phyloP scores from a whole-genome alignment of 345 rosid genomes.

The Moricandia arvensis region DNA sequence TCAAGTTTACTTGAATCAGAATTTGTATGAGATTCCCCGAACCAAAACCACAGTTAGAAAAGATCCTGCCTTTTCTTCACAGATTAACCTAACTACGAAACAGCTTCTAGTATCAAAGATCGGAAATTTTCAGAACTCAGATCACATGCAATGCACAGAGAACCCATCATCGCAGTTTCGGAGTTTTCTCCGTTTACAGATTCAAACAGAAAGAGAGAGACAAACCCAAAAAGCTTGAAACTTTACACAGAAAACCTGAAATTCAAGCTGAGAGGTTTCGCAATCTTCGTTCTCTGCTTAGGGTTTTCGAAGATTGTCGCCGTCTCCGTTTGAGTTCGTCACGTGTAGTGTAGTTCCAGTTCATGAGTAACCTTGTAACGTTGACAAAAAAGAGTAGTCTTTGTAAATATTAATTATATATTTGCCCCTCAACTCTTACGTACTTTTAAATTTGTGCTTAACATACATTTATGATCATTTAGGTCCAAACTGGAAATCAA shows the following conservation, averaged over 20 bases:
- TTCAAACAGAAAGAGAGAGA: not conserved
- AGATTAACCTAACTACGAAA: not conserved
- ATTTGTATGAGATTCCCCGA: not conserved
- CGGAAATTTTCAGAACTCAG: not conserved
- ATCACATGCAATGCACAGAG: constrained; percentile 2
- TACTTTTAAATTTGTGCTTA: not conserved
- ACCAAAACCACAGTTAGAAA: not conserved
- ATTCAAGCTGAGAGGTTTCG: not conserved
- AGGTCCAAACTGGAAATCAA: not conserved
- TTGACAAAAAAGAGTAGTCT: not conserved
- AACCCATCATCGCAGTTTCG: not conserved
- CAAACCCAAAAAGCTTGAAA: not conserved
- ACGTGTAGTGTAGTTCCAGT: not conserved
- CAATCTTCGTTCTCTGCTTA: not conserved
- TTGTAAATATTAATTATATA: not conserved
- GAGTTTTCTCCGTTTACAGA: not conserved
- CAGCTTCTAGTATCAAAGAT: constrained; percentile 4
- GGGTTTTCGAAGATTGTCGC: constrained; percentile 13
- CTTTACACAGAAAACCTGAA: not conserved
- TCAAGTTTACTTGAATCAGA: not conserved
- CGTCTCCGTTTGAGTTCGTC: not conserved
- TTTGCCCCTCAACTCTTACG: not conserved
- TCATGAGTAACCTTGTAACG: not conserved
- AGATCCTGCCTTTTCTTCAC: not conserved
- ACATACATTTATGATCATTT: not conserved